phyloP scores from a whole-genome alignment of 2,329 filamentous ascomycete genomes.

The Apiospora malaysiana region DNA sequence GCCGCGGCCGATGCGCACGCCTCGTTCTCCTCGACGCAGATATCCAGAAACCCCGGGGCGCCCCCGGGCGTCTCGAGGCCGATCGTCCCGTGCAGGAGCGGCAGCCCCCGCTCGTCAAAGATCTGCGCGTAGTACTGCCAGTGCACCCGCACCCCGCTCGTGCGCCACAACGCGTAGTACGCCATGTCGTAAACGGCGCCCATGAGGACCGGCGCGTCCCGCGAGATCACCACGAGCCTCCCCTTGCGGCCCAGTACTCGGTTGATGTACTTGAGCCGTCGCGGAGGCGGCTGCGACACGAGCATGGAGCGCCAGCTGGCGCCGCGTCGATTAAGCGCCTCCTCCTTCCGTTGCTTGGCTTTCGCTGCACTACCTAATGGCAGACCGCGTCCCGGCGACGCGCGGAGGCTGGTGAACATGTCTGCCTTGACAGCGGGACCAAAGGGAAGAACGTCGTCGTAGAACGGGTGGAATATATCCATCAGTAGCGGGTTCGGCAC shows the following conservation, averaged over 20 bases:
- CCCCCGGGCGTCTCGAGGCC: neutral
- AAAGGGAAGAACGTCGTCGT: neutral
- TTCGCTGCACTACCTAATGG: neutral
- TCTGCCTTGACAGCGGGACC: neutral
- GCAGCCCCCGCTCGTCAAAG: conserved; percentile 5
- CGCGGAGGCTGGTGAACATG: neutral
- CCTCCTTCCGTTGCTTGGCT: neutral
- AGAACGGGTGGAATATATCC: neutral
- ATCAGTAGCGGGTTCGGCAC: neutral
- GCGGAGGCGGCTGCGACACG: neutral
- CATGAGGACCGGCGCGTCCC: conserved; percentile 13
- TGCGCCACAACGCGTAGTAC: conserved; percentile 16
- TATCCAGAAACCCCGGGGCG: neutral
- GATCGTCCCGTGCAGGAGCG: neutral
- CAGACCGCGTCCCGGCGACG: too few relatives aligned
- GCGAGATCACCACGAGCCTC: conserved; percentile 7
- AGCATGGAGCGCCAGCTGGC: conserved; percentile 6
- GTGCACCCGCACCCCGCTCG: neutral
- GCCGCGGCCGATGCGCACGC: neutral
- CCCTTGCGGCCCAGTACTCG: neutral
- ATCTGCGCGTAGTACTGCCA: conserved; percentile 2
- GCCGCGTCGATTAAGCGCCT: neutral
- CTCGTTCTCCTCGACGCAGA: neutral
- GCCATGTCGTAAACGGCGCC: conserved; percentile 9
- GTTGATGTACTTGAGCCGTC: neutral